Evolutionary conservation across 2,329 filamentous ascomycete species (phyloP).

Genomic region (Keithomyces neogunnii): DNA sequence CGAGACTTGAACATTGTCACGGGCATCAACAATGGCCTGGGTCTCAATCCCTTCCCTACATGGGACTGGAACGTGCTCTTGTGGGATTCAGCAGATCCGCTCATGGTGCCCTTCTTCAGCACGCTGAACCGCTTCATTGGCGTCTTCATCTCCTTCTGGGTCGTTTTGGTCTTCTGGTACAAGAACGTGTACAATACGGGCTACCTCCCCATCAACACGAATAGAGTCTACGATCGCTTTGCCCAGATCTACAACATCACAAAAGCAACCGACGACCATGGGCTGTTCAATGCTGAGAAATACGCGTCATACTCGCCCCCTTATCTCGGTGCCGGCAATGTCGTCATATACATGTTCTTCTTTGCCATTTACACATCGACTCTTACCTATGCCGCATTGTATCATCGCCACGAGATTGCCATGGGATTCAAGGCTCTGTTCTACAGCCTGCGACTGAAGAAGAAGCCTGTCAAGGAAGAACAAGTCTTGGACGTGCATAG

Average conservation of each 20-base stretch:
- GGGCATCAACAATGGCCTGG: slow-evolving; percentile 35
- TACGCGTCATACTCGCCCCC: slow-evolving; percentile 44
- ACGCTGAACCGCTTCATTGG: slow-evolving; percentile 56
- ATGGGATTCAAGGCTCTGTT: slow-evolving; percentile 40
- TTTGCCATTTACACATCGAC: slow-evolving; percentile 46
- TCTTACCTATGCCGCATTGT: slow-evolving; percentile 40
- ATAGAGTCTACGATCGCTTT: slow-evolving; percentile 41
- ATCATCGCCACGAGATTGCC: slow-evolving; percentile 42
- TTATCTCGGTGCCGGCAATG: slow-evolving; percentile 39
- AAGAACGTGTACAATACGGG: slow-evolving; percentile 48
- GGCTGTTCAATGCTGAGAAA: slow-evolving; percentile 34
- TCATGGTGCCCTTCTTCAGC: slow-evolving; percentile 46
- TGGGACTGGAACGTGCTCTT: slow-evolving; percentile 41
- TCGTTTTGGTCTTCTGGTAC: slow-evolving; percentile 51
- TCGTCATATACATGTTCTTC: slow-evolving; percentile 46
- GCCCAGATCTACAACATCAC: slow-evolving; percentile 39
- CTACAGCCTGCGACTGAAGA: slow-evolving; percentile 35
- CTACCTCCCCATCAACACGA: slow-evolving; percentile 45
- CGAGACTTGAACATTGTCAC: slow-evolving; percentile 32
- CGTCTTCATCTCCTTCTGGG: slow-evolving; percentile 43
- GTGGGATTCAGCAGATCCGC: slow-evolving; percentile 33
- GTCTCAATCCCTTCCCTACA: slow-evolving; percentile 36
- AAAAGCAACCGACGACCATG: slow-evolving; percentile 30
- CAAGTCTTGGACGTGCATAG: slow-evolving; percentile 38
- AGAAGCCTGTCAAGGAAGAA: slow-evolving; percentile 22